Evolutionary conservation across 805 yeast species (phyloP).

Genomic region (Candida ascalaphidarum): DNA sequence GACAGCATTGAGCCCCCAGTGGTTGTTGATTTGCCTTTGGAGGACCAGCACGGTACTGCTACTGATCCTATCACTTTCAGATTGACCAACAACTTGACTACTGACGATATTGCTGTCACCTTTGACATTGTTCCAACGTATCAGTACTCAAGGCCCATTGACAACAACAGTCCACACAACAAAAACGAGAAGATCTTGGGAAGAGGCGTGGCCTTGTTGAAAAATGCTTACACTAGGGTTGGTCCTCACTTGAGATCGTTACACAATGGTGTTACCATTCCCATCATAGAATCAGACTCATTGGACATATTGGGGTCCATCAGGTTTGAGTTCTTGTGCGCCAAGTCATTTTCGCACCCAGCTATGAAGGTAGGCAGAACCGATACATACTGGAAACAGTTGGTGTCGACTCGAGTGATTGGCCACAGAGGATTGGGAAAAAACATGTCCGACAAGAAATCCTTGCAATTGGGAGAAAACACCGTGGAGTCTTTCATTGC

Average conservation of each 20-base stretch:
- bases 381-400: slow-evolving; percentile 85
- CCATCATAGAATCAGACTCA: slow-evolving; percentile 65
- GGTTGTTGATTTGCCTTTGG: slow-evolving; percentile 71
- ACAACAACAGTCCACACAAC: slow-evolving; percentile 6
- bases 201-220: slow-evolving; percentile 71
- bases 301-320: slow-evolving; percentile 72
- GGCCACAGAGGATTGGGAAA: slow-evolving; percentile 96
- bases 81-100: slow-evolving; percentile 35
- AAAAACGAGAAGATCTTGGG: slow-evolving; percentile 46
- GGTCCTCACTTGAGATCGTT: slow-evolving; percentile 63
- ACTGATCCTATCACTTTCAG: slow-evolving; percentile 71
- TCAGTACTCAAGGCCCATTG: slow-evolving; percentile 42
- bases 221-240: slow-evolving; percentile 53
- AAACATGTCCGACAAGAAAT: slow-evolving; percentile 60
- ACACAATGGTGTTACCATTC: slow-evolving; percentile 57
- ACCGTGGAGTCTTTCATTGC: slow-evolving; percentile 93
- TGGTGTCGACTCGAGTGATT: slow-evolving; percentile 82
- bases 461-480: slow-evolving; percentile 90
- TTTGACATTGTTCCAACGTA: slow-evolving; percentile 92
- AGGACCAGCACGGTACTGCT: slow-evolving; percentile 63
- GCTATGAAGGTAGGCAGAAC: slow-evolving; percentile 56
- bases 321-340: slow-evolving; percentile 64
- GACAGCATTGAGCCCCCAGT: slow-evolving; percentile 44
- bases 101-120: slow-evolving; percentile 48
- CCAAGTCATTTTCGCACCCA: slow-evolving; percentile 66